Percentiles rank a stretch among this genome's conserved stretches.
These are phyloP conservation scores for Emydomyces testavorans DNA, from an alignment of 2,329 filamentous ascomycete genomes.

Conservation along the genomic window DNA sequence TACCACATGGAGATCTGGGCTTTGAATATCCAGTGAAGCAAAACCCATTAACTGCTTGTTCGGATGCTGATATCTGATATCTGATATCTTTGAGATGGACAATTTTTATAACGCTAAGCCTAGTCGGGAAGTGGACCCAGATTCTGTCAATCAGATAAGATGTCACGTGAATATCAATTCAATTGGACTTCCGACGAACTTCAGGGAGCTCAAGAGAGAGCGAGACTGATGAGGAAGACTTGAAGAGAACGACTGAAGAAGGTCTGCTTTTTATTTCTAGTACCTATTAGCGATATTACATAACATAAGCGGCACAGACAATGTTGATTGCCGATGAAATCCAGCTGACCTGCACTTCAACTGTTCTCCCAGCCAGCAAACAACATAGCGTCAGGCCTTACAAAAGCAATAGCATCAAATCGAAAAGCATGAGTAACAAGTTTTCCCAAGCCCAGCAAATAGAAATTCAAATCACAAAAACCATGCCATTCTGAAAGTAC, in stretches of 20 bases:
- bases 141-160: conserved; percentile 1
- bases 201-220: no score
- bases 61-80: not conserved
- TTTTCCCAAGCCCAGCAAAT: conserved; percentile 10
- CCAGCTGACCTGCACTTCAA: conserved; percentile 36
- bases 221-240: not conserved
- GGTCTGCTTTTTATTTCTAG: conserved; percentile 4
- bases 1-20: not conserved
- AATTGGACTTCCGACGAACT: no score
- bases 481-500: conserved; percentile 15
- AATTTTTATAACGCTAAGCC: conserved; percentile 8
- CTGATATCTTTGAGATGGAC: no score
- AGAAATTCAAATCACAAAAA: conserved; percentile 1
- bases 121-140: not conserved
- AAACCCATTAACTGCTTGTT: not conserved
- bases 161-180: no score
- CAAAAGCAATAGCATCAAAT: not conserved
- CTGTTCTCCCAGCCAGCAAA: conserved; percentile 11
- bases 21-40: not conserved
- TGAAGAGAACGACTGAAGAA: not conserved
- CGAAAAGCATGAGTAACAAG: conserved; percentile 1
- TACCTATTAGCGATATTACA: not conserved
- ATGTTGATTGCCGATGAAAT: conserved; percentile 6
- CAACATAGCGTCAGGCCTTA: conserved; percentile 1
- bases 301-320: not conserved